Evolutionary conservation across 495 filamentous ascomycete genomes (phyloP), one percentile per base, ranked within the genome.

Genomic region (Darksidea phi): DNA sequence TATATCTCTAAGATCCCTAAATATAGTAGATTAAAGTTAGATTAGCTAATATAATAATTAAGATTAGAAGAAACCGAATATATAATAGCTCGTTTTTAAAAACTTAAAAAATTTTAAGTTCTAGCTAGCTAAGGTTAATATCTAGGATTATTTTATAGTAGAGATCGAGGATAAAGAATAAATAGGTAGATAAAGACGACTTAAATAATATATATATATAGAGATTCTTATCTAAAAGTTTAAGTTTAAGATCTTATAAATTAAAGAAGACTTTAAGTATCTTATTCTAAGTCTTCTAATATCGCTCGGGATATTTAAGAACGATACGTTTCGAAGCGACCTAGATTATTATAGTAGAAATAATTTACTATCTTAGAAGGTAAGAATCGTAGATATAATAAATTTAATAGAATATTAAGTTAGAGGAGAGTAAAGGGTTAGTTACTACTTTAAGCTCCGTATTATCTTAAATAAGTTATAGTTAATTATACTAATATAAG

Each of bases 11-110:
- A 54, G 51, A 54, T 54, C 51, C 32, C 32, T 41, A 36, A 54
- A 54, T 54, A 36, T 54, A 54, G 32, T 54, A 42, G 36, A 54
- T 54, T 42, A 54, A 54, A 54, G 7, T 54, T 53, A 28, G 43
- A 54, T 54, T 54, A 54, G 51, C 20, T 43, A 21, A 43, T 36
- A 18, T 54, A 54, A 37, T 54, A 54, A 23, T 42, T 42, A 20
- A 43, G 6, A 13, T 54, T 2, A 21, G 18, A 4, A 54, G 32
- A 54, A 54, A 20, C 32, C 32, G 34, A 42, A 43, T 36, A 36
- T 54, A 54, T 36, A 54, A 54, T 43, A 18, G 32, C 32, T 54
- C 36, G 6, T 21, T 54, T 43, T 42, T 54, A 17, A 18, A 54
- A 24, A 54, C 51, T 54, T 54, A 15, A 21, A 54, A 54, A 54